phyloP scores from a whole-genome alignment of 768 basidiomycete genomes.

The Cystobasidium onofrii region DNA sequence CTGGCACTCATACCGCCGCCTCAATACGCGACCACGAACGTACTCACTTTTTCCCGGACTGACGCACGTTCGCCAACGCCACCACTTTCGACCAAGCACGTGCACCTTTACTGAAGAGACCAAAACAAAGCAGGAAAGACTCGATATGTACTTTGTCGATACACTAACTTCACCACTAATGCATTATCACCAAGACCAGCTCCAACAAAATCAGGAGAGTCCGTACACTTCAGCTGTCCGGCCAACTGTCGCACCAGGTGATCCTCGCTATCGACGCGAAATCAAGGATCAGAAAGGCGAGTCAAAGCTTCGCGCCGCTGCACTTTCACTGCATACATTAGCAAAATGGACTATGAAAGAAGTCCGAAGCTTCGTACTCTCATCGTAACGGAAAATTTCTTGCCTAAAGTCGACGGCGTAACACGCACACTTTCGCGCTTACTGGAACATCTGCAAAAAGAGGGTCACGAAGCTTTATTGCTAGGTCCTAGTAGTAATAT shows the following conservation, averaged over 20 bases:
- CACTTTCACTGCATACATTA: too few relatives aligned
- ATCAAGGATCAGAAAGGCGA: too few relatives aligned
- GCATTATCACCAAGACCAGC: not conserved
- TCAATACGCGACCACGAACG: too few relatives aligned
- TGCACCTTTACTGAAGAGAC: not conserved
- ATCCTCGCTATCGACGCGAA: too few relatives aligned
- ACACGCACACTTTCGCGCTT: conserved; percentile 49
- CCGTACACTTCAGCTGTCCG: too few relatives aligned
- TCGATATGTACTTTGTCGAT: not conserved
- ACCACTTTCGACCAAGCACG: not conserved
- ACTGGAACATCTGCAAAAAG: conserved; percentile 48
- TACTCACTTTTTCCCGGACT: not conserved
- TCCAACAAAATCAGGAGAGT: too few relatives aligned
- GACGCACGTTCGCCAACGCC: not conserved
- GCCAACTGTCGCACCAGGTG: too few relatives aligned
- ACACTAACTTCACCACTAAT: not conserved
- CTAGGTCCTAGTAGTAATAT: conserved; percentile 48
- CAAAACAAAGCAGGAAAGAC: not conserved
- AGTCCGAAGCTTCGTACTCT: not conserved
- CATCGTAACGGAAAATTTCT: conserved; percentile 38
- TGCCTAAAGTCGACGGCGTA: conserved; percentile 48
- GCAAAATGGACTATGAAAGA: not conserved
- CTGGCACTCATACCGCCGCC: too few relatives aligned
- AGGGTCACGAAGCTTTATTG: conserved; percentile 50
- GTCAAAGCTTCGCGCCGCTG: too few relatives aligned